Evolutionary conservation across 2,329 filamentous ascomycete species (phyloP).

Genomic region (Onygena corvina): DNA sequence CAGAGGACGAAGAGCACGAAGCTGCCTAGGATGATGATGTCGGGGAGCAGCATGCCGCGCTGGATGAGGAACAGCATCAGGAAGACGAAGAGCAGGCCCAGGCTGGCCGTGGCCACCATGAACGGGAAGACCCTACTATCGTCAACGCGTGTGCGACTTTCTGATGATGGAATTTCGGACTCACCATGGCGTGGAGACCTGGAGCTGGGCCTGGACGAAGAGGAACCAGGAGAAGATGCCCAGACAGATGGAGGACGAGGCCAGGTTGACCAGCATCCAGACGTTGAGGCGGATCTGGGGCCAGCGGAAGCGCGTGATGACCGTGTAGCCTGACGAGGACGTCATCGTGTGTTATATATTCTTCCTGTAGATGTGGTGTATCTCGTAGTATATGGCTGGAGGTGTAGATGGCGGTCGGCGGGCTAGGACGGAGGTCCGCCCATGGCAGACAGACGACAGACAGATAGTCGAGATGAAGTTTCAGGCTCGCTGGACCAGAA

Average conservation of each 20-base stretch:
- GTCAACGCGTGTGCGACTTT: not conserved
- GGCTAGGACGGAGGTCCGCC: no score
- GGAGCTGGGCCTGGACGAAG: conserved; percentile 44
- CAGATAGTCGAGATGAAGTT: no score
- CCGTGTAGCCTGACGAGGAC: conserved; percentile 7
- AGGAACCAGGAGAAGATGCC: conserved; percentile 52
- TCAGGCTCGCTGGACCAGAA: no score
- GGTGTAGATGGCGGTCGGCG: not conserved
- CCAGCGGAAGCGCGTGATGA: conserved; percentile 45
- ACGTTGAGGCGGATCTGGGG: conserved; percentile 53
- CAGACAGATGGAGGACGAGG: conserved; percentile 44
- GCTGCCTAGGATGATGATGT: conserved; percentile 46
- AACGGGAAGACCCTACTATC: conserved; percentile 50
- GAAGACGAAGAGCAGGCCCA: conserved; percentile 48
- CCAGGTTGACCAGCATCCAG: conserved; percentile 52
- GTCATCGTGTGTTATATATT: conserved; percentile 1
- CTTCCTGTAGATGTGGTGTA: not conserved
- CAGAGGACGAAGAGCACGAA: conserved; percentile 52
- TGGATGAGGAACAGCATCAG: conserved; percentile 46
- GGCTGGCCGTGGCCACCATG: conserved; percentile 46
- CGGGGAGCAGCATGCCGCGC: conserved; percentile 46
- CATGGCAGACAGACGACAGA: no score
- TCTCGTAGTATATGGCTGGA: not conserved
- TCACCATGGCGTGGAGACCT: conserved; percentile 49
- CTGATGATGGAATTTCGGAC: conserved; percentile 9